These are phyloP conservation scores for Monascus ruber DNA, from an alignment of 2,329 filamentous ascomycete genomes.

Conservation along the genomic window DNA sequence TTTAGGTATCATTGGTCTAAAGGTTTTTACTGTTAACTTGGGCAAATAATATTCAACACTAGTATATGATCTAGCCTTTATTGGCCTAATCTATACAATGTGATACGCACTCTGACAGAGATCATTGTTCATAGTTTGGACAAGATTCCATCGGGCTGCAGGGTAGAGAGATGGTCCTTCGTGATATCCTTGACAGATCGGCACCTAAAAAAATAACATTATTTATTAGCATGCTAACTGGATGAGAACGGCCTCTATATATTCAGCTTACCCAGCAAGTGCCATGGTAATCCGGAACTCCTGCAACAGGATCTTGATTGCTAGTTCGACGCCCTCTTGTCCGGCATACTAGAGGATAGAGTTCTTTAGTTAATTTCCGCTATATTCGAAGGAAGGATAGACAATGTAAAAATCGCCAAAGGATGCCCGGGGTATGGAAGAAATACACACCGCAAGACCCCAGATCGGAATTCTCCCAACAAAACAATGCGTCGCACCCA, in stretches of 20 bases:
- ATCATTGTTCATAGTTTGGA: conserved; percentile 12
- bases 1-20: too few relatives aligned
- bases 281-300: conserved; percentile 23
- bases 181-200: conserved; percentile 19
- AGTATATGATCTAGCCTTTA: too few relatives aligned
- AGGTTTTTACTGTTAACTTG: too few relatives aligned
- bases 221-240: neutral
- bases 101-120: too few relatives aligned
- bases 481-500: conserved; percentile 23
- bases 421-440: conserved; percentile 3
- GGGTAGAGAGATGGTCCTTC: conserved; percentile 15
- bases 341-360: conserved; percentile 17
- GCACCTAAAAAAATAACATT: conserved; percentile 10
- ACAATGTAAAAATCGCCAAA: neutral
- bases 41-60: too few relatives aligned
- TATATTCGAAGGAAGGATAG: neutral
- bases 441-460: conserved; percentile 21
- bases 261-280: conserved; percentile 17
- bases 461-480: conserved; percentile 23
- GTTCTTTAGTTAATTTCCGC: conserved; percentile 2
- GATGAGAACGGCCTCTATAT: neutral
- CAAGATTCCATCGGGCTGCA: conserved; percentile 16
- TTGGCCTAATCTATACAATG: too few relatives aligned
- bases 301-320: conserved; percentile 19
- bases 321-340: conserved; percentile 24